Base-by-base conservation (phyloP, 805 yeast genomes). In the Dipodascus albidus region DNA sequence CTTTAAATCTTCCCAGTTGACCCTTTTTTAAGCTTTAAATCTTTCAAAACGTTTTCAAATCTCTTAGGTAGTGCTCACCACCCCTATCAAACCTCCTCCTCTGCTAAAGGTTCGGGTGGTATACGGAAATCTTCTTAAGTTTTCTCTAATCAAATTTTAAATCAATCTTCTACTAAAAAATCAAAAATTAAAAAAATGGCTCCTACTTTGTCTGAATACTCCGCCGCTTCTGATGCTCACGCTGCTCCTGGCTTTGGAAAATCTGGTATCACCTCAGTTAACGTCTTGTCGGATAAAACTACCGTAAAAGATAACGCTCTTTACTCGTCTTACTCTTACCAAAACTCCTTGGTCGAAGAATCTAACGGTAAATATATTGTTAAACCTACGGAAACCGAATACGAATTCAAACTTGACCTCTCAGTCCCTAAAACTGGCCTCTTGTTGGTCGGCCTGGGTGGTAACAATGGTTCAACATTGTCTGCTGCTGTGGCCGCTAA, bases 401-500 rank as follows among this genome's bases (percentile, higher is more conserved):
- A 87, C 65, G 83, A 88, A 66, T 91, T 90, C 77, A 87, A 87
- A 70, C 83, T 87, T 51, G 95, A 88, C 62, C 76, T 87, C 66
- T 77, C 75, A 54, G 80, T 83, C 48, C 96, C 96, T 62, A 88
- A 84, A 70, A 78, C 88, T 50, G 98, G 98, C 62, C 74, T 90
- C 58, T 71, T 90, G 81, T 76, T 91, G 58, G 97, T 90, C 35
- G 98, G 98, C 61, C 76, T 90, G 60, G 97, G 97, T 62, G 98
- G 98, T 70, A 90, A 90, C 76, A 90, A 90, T 66, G 98, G 97
- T 70, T 78, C 96, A 55, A 90, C 98, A 14, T 76, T 91, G 59
- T 80, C 89, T 53, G 89, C 91, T 48, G 83, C 96, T 8, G 76
- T 83, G 51, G 78, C 85, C 59, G 96, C 97, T 56, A 90, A 90